Conservation (phyloP, 805 yeast genomes). For the Starmera dryadoides region DNA sequence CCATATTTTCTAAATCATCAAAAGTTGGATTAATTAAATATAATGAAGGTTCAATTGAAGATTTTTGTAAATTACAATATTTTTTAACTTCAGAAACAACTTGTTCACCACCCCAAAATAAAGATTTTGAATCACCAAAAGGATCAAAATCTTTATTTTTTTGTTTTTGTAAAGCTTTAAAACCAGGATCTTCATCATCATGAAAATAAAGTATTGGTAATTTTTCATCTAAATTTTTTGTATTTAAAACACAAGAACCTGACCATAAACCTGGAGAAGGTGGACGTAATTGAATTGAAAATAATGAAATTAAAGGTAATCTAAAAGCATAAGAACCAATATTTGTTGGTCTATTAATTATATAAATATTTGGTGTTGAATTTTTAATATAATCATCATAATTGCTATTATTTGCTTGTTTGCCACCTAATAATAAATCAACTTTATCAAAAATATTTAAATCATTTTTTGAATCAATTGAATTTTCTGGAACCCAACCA, state of each 20-base stretch:
- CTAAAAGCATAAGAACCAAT: conserved; percentile 60
- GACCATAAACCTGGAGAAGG: conserved; percentile 89
- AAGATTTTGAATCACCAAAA: conserved; percentile 44
- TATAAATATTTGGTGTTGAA: conserved; percentile 15
- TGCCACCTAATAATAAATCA: conserved; percentile 30
- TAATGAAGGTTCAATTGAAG: conserved; percentile 66
- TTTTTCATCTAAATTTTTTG: conserved; percentile 50
- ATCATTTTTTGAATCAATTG: conserved; percentile 39
- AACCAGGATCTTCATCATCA: conserved; percentile 79
- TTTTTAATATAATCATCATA: conserved; percentile 1
- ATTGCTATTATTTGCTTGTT: conserved; percentile 7
- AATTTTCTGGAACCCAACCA: conserved; percentile 63
- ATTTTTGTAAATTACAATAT: conserved; percentile 56
- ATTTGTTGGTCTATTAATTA: conserved; percentile 45
- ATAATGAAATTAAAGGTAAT: conserved; percentile 49
- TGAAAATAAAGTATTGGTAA: conserved; percentile 88
- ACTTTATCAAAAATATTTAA: conserved; percentile 37
- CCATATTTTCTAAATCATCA: conserved; percentile 32
- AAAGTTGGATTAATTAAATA: conserved; percentile 70
- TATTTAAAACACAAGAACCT: conserved; percentile 76
- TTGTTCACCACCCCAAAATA: conserved; percentile 91
- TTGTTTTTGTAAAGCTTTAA: conserved; percentile 50
- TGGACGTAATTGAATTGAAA: conserved; percentile 74
- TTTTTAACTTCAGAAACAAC: conserved; percentile 49
- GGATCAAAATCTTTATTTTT: conserved; percentile 68